Conservation (phyloP, 2,329 filamentous ascomycete species). For the Phymatotrichopsis omnivora region DNA sequence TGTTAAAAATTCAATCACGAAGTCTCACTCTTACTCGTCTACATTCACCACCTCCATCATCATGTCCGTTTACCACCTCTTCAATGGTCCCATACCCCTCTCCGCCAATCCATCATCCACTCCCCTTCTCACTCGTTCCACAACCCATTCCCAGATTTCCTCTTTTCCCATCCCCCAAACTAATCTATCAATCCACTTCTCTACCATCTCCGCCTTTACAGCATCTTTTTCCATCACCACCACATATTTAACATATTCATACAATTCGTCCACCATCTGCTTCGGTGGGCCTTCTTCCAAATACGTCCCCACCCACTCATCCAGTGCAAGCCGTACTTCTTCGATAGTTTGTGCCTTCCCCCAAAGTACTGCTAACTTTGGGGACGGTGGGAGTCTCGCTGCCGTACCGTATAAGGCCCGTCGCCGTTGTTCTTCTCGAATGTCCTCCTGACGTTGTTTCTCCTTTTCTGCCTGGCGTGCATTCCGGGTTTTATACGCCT, state of each 20-base stretch:
- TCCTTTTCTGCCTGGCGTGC: conserved; percentile 38
- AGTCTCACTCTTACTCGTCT: too few relatives aligned
- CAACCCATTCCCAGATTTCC: conserved; percentile 21
- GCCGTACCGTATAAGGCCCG: conserved; percentile 26
- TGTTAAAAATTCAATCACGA: too few relatives aligned
- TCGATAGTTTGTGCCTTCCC: conserved; percentile 36
- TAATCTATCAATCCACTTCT: conserved; percentile 47
- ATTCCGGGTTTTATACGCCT: conserved; percentile 41
- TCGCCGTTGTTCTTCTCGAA: conserved; percentile 17
- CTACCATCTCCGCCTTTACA: conserved; percentile 59
- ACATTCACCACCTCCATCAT: too few relatives aligned
- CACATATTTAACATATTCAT: conserved; percentile 61
- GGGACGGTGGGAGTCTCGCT: conserved; percentile 40
- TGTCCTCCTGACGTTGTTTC: conserved; percentile 1
- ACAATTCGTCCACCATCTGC: conserved; percentile 66
- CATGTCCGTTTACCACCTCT: too few relatives aligned
- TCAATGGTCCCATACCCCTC: conserved; percentile 18
- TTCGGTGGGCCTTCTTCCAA: conserved; percentile 62
- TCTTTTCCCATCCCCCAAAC: conserved; percentile 19
- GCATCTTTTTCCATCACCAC: conserved; percentile 67
- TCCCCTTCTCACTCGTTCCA: conserved; percentile 19
- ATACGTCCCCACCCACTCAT: conserved; percentile 66
- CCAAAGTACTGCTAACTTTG: conserved; percentile 44
- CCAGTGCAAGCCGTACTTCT: conserved; percentile 65
- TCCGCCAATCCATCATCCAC: conserved; percentile 21